These are phyloP conservation scores for Russula dissimulans DNA, from an alignment of 768 basidiomycete genomes.

Conservation along the genomic window DNA sequence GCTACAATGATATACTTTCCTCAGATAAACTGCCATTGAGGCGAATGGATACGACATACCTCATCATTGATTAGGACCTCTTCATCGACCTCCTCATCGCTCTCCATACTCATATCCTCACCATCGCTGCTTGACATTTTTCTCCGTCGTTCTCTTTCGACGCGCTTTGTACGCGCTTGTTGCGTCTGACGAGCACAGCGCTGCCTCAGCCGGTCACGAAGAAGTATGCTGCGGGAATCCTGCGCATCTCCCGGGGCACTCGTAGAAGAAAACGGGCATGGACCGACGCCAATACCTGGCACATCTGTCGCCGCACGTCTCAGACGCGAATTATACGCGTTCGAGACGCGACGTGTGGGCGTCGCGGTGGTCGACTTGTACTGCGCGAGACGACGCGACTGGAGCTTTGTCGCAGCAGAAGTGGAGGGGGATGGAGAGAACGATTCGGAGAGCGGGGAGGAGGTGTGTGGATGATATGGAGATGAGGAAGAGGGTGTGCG, in stretches of 20 bases:
- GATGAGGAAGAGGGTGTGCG: slow-evolving; percentile 14
- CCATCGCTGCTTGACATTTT: slow-evolving; percentile 21
- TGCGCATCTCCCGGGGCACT: neutral
- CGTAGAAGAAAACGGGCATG: neutral
- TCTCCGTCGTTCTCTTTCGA: slow-evolving; percentile 11
- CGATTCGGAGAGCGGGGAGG: slow-evolving; percentile 13
- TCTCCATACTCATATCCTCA: slow-evolving; percentile 18
- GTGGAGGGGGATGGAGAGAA: slow-evolving; percentile 12
- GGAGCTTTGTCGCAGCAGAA: slow-evolving; percentile 6
- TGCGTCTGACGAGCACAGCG: slow-evolving; percentile 21
- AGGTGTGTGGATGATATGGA: slow-evolving; percentile 10
- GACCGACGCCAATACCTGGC: neutral
- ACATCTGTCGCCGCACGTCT: neutral
- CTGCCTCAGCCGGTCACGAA: slow-evolving; percentile 22
- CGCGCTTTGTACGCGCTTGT: slow-evolving; percentile 16
- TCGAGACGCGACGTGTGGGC: slow-evolving; percentile 9
- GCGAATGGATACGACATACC: slow-evolving; percentile 10
- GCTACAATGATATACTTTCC: slow-evolving; percentile 29
- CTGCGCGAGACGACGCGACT: slow-evolving; percentile 16
- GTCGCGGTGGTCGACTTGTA: slow-evolving; percentile 15
- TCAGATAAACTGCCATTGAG: neutral
- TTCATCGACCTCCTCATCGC: slow-evolving; percentile 15
- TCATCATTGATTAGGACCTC: slow-evolving; percentile 21
- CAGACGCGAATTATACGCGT: slow-evolving; percentile 11
- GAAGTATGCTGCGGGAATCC: slow-evolving; percentile 16